Evolutionary conservation across 805 yeast genomes (phyloP), one percentile per base, ranked within the genome.

Genomic region (Ogataea salicorniae): DNA sequence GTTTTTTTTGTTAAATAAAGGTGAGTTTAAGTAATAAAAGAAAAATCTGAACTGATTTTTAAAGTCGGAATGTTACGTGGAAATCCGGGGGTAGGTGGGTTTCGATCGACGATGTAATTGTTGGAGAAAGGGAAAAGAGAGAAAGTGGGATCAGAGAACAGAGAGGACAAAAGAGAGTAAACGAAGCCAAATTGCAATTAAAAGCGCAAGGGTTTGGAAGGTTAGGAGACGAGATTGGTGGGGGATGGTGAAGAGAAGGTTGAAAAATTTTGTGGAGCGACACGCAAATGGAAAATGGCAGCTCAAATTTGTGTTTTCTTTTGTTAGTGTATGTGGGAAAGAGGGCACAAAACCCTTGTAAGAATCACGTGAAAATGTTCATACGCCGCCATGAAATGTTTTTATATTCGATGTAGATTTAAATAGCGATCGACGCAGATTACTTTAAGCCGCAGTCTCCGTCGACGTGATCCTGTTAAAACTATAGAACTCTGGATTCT

Each of bases 61-160:
- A 41, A 49, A 44, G 79, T 78, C 83, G 84, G 83, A 75, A 79
- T 78, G 74, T 76, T 59, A 77, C 83, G 83, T 77, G 83, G 84
- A 79, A 79, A 79, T 75, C 82, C 83, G 83, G 80, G 68, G 79
- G 79, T 76, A 62, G 78, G 69, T 79, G 84, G 82, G 72, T 77
- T 77, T 79, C 84, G 68, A 76, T 79, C 84, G 83, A 79, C 67
- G 59, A 46, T 44, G 44, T 26, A 42, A 37, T 48, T 37, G 41
- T 41, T 45, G 42, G 35, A 16, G 42, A 46, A 43, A 13, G 15
- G 11, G 22, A 6, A 41, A 17, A 9, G 34, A 17, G 17, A 37
- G 26, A 14, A 29, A 11, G 7, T 23, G 9, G 22, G 22, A 14
- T 6, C 31, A 13, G 29, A n/a, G 13, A 4, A 29, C 3, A 34